phyloP scores from a whole-genome alignment of 169 alveolate genomes.

The Plasmodium falciparum region DNA sequence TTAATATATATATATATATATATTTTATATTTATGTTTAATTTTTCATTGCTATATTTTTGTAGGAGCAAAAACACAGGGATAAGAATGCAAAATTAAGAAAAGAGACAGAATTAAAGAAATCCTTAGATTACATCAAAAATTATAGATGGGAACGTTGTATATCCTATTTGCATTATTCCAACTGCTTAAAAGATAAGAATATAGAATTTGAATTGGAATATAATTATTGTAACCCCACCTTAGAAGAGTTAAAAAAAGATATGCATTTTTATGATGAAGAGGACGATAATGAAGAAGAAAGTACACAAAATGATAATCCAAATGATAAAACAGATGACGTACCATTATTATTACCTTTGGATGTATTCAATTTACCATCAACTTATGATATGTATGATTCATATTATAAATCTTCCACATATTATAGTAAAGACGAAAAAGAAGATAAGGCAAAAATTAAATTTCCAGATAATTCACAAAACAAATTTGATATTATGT shows the following conservation, averaged over 20 bases:
- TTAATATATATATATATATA: not conserved
- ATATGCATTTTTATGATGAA: not conserved
- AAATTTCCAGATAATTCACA: slow-evolving; percentile 34
- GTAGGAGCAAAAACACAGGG: slow-evolving; percentile 69
- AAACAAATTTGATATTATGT: slow-evolving; percentile 47
- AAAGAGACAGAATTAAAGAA: slow-evolving; percentile 34
- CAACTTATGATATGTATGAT: slow-evolving; percentile 65
- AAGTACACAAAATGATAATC: not conserved
- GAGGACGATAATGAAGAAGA: not conserved
- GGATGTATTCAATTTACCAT: slow-evolving; percentile 60
- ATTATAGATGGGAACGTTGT: slow-evolving; percentile 65
- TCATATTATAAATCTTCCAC: slow-evolving; percentile 39
- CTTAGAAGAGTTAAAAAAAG: slow-evolving; percentile 30
- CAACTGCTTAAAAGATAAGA: slow-evolving; percentile 13
- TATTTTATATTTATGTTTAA: not conserved
- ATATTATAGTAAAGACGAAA: slow-evolving; percentile 49
- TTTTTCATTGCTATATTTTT: not conserved
- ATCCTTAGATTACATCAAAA: slow-evolving; percentile 56
- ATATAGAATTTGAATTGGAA: slow-evolving; percentile 22
- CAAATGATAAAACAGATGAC: not conserved
- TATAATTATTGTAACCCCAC: not conserved
- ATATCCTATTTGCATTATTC: slow-evolving; percentile 39
- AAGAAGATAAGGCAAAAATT: slow-evolving; percentile 35
- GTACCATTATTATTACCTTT: slow-evolving; percentile 34
- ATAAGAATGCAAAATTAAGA: slow-evolving; percentile 56